A percentile compares a stretch with the other conserved stretches of the same genome.
phyloP scores from a whole-genome alignment of 2,329 filamentous ascomycete genomes.

The Fusarium scirpi region DNA sequence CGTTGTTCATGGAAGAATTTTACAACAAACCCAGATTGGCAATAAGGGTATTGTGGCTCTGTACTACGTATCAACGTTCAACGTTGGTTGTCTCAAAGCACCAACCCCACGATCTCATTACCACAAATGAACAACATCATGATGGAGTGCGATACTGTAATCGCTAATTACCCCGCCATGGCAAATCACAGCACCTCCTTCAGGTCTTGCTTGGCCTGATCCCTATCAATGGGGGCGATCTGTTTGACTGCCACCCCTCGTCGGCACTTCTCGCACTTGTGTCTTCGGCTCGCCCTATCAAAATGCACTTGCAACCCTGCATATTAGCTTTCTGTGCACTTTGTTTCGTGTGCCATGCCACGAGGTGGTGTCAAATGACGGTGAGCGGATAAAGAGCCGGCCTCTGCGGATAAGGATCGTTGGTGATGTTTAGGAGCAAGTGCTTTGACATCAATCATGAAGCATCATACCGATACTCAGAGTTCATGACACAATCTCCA shows the following conservation, averaged over 20 bases:
- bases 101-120: constrained; percentile 4
- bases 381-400: constrained; percentile 36
- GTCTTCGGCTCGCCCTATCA: constrained; percentile 34
- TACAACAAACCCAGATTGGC: neutral
- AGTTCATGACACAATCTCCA: neutral
- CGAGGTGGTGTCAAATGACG: constrained; percentile 44
- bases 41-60: neutral
- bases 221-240: constrained; percentile 28
- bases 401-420: constrained; percentile 15
- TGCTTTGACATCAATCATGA: neutral
- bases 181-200: constrained; percentile 31
- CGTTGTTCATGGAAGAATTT: neutral
- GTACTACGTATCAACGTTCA: neutral
- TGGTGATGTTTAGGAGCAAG: constrained; percentile 11
- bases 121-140: constrained; percentile 2
- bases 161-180: constrained; percentile 21
- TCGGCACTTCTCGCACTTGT: constrained; percentile 42
- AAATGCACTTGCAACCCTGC: constrained; percentile 32
- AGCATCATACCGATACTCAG: neutral
- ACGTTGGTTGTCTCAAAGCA: neutral
- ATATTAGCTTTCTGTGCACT: constrained; percentile 32
- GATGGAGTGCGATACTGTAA: constrained; percentile 19
- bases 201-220: constrained; percentile 41
- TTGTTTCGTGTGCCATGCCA: constrained; percentile 27
- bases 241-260: constrained; percentile 37